Conservation (phyloP, 345 rosid genomes). For the Lepidium africanum region DNA sequence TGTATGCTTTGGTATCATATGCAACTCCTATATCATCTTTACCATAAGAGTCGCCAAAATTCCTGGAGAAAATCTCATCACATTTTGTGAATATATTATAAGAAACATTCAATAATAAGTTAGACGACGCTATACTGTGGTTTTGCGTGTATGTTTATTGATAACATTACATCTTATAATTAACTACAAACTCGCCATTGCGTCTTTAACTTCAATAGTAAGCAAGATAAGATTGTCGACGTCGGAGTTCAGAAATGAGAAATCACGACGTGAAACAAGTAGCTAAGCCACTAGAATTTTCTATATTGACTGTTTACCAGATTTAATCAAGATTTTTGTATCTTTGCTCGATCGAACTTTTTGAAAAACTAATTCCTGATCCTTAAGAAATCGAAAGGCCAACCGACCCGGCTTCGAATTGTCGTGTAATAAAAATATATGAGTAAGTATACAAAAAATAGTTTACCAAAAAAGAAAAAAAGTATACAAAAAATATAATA, state of each 20-base stretch:
- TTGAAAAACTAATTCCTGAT: not conserved
- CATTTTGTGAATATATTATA: too few relatives aligned
- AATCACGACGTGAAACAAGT: conserved; percentile 6
- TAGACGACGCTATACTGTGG: too few relatives aligned
- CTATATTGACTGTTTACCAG: conserved; percentile 25
- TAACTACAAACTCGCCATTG: too few relatives aligned
- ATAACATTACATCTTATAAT: too few relatives aligned
- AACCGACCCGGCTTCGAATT: conserved; percentile 12
- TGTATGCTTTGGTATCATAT: too few relatives aligned
- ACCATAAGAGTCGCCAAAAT: too few relatives aligned
- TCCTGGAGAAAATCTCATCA: too few relatives aligned
- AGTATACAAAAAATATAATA: not conserved
- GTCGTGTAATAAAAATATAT: conserved; percentile 16
- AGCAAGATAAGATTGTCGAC: not conserved
- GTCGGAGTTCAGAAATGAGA: not conserved
- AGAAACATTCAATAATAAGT: too few relatives aligned
- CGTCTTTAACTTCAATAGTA: not conserved
- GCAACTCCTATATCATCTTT: too few relatives aligned
- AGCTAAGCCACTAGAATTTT: conserved; percentile 13
- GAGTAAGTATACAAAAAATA: not conserved
- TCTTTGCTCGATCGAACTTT: conserved; percentile 8
- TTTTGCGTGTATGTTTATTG: too few relatives aligned
- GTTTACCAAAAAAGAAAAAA: too few relatives aligned
- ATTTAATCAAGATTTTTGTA: conserved; percentile 11
- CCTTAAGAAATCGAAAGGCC: conserved; percentile 30